Evolutionary conservation across 1,139 yeast species (phyloP), one percentile per base, ranked within the genome.

Genomic region (Saccharomyces pastorianus): DNA sequence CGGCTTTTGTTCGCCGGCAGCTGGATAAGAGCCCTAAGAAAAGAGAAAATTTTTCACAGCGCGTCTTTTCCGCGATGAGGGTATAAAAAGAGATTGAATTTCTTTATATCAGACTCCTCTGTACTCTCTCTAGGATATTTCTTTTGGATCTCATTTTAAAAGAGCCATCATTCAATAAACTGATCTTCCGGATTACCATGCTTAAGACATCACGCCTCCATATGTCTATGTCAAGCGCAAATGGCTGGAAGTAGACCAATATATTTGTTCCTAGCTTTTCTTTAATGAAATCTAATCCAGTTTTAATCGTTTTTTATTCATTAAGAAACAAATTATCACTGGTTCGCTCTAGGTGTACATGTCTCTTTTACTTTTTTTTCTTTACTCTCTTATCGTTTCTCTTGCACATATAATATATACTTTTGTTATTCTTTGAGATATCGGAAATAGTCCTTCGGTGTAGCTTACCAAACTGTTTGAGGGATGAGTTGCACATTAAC

Each of bases 131-230:
- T 4, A 20, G 23, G 23, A 20, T 20, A 20, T 20, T 20, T 20
- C 23, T 20, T 20, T 20, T 20, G 3, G 23, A 14, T 8, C 32
- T 6, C 23, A 20, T 3, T 20, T 20, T 48, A 47, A 50, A 32
- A 48, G 46, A 49, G 47, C 49, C 50, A 51, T 47, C 42, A 48
- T 47, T 47, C 34, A 52, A 26, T 50, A 53, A 61, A 60, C 60
- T 59, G 58, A 59, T 47, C 68, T 64, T 64, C 64, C 61, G 68
- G 67, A 64, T 58, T 64, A 64, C 68, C 68, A 64, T 53, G 67
- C 67, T 62, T 54, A 54, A 61, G 65, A 61, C 61, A 38, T 49
- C 51, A 51, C 54, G 52, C 58, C 56, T 59, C 66, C 58, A 58
- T 60, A 63, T 63, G 66, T 64, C 65, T 38, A 51, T 38, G 41